Base-by-base conservation (phyloP, 768 basidiomycete genomes). In the Royoungia palumana region DNA sequence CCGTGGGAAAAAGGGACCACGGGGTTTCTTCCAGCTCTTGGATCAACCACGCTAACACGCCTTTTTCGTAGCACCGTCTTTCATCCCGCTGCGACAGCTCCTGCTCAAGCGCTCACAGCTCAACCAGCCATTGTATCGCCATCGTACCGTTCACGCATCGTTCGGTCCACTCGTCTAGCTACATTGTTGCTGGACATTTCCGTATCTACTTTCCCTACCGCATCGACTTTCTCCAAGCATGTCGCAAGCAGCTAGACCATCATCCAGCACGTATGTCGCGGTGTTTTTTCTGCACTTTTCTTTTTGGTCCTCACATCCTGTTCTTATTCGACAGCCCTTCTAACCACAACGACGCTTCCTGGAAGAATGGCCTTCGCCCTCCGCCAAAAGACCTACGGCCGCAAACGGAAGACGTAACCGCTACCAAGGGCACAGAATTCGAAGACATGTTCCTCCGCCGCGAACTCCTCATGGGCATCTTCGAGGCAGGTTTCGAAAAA, bases 381-480 rank as follows among this genome's bases (percentile, higher is more conserved):
- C 93, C 92, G 68, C 84, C 84, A 76, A 94, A 90, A 81, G 94
- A 99, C 72, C 59, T 76, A 51, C 83, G 95, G 46, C 95, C 95
- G 7, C 95, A 98, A 68, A 99, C 95, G 25, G 93, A 94, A 73
- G 95, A 99, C 74, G 95, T 99, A 49, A 89, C 87, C 22, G 85
- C 85, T 4, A 95, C 92, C 22, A 89, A 93, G 70, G 95, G 95
- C 53, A 77, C 84, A 60, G 94, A 97, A 66, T 99, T 96, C 56
- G 96, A 99, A 73, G 92, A 94, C 65, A 89, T 94, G 84, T 81
- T 74, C 69, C 79, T 95, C 64, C 82, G 87, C 47, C 83, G 95
- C 58, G 95, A 98, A 72, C 84, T 99, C 53, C 83, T 99, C 68
- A 98, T 99, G 95, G 95, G 95, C 62, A 96, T 98, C 69, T 99